These are phyloP conservation scores for Simplicillium aogashimaense DNA, from an alignment of 2,329 filamentous ascomycete species.

Conservation along the genomic window DNA sequence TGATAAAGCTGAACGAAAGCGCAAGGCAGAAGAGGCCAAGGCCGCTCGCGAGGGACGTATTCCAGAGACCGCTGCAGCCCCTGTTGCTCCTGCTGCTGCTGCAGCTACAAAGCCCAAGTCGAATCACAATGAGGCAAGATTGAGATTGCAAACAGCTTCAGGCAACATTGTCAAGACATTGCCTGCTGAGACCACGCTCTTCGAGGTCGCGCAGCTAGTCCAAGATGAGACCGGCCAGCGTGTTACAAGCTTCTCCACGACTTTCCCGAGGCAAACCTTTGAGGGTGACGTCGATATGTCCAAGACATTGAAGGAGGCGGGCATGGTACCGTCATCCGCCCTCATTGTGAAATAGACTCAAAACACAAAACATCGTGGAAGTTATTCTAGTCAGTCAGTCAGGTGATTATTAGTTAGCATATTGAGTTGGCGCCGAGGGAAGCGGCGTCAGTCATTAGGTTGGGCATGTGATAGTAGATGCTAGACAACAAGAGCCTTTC, in stretches of 20 bases:
- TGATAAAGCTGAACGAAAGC: slow-evolving; percentile 80
- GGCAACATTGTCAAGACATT: slow-evolving; percentile 83
- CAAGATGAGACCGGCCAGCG: slow-evolving; percentile 58
- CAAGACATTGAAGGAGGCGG: slow-evolving; percentile 86
- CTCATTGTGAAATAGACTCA: slow-evolving; percentile 55
- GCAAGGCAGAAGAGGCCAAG: slow-evolving; percentile 78
- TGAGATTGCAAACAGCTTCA: slow-evolving; percentile 64
- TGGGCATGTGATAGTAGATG: background rate
- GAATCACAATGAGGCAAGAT: slow-evolving; percentile 68
- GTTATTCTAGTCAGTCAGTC: too few species aligned
- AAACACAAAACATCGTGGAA: too few species aligned
- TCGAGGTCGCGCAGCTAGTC: slow-evolving; percentile 77
- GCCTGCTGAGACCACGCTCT: slow-evolving; percentile 80
- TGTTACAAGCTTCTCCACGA: slow-evolving; percentile 72
- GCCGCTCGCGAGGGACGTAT: slow-evolving; percentile 71
- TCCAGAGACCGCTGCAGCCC: slow-evolving; percentile 27
- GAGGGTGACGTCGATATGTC: slow-evolving; percentile 63
- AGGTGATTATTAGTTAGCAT: background rate
- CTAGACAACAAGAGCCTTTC: too few species aligned
- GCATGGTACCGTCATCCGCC: slow-evolving; percentile 82
- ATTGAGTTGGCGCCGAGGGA: background rate
- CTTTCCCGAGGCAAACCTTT: slow-evolving; percentile 79
- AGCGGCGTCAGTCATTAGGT: background rate
- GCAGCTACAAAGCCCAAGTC: slow-evolving; percentile 51
- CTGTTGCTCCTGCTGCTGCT: slow-evolving; percentile 35